Conservation (phyloP, 768 basidiomycete genomes). For the Naganishia randhawae region DNA sequence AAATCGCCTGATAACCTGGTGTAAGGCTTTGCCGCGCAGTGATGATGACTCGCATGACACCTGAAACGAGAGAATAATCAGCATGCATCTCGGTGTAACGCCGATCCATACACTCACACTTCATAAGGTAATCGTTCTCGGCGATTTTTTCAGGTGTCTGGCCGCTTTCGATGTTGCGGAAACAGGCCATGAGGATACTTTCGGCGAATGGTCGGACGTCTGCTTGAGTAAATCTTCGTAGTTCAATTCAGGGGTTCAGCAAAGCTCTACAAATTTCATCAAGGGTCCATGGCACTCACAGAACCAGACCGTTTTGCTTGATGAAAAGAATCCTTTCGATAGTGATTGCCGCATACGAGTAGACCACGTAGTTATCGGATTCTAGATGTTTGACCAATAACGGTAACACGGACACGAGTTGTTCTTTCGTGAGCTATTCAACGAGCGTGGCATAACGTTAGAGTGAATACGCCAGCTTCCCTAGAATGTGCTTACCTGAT, state of each 20-base stretch:
- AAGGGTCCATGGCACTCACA: slow-evolving; percentile 58
- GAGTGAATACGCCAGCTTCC: background rate
- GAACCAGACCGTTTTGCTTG: slow-evolving; percentile 66
- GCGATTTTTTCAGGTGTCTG: slow-evolving; percentile 85
- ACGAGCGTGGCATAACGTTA: slow-evolving; percentile 10
- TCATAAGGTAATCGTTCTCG: slow-evolving; percentile 97
- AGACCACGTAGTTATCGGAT: slow-evolving; percentile 83
- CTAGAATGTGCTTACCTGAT: slow-evolving; percentile 61
- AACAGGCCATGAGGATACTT: slow-evolving; percentile 62
- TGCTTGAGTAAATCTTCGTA: slow-evolving; percentile 73
- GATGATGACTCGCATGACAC: slow-evolving; percentile 86
- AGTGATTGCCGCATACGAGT: slow-evolving; percentile 96
- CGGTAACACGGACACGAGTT: slow-evolving; percentile 85
- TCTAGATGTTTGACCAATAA: slow-evolving; percentile 74
- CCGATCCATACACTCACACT: slow-evolving; percentile 60
- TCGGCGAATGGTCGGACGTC: slow-evolving; percentile 82
- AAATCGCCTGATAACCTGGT: slow-evolving; percentile 62
- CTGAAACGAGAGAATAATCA: slow-evolving; percentile 53
- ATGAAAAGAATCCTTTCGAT: slow-evolving; percentile 92
- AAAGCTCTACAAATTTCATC: background rate
- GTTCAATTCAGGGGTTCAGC: background rate
- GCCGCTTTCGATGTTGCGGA: slow-evolving; percentile 73
- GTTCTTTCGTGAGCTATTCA: slow-evolving; percentile 78
- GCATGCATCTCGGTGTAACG: background rate
- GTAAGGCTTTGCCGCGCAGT: slow-evolving; percentile 76